Conservation (phyloP, 148 eudicot genomes). For the Silene conica region DNA sequence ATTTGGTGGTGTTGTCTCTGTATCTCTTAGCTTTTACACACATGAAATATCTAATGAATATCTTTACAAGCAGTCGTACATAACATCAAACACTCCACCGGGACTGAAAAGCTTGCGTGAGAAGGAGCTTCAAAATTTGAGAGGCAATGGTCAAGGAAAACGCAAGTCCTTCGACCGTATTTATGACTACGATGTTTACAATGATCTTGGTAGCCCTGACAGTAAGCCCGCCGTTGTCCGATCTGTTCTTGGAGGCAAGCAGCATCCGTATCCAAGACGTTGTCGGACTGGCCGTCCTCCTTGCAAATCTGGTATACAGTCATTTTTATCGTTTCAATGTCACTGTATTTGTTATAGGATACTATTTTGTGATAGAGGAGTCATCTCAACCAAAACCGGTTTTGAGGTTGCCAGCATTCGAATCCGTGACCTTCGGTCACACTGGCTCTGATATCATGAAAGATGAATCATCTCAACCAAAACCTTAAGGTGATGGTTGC, state of each 20-base stretch:
- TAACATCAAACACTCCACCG: conserved; percentile 43
- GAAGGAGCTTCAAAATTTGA: background rate
- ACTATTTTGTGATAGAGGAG: no score
- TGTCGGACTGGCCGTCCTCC: conserved; percentile 46
- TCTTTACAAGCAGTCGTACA: conserved; percentile 19
- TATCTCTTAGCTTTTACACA: no score
- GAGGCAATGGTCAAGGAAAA: conserved; percentile 38
- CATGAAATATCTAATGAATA: no score
- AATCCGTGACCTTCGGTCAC: no score
- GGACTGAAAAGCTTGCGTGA: conserved; percentile 18
- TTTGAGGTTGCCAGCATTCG: no score
- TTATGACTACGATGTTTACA: conserved; percentile 50
- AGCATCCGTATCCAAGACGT: conserved; percentile 57
- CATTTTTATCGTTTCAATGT: background rate
- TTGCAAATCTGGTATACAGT: conserved; percentile 29
- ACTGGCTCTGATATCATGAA: no score
- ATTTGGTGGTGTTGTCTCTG: no score
- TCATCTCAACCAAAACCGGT: no score
- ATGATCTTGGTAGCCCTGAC: conserved; percentile 30
- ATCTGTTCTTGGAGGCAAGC: conserved; percentile 43
- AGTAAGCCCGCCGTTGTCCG: conserved; percentile 31
- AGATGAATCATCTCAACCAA: no score
- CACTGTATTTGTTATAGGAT: no score
- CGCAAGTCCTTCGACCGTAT: conserved; percentile 35
- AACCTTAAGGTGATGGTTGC: no score